Evolutionary conservation across 305 asterid genomes (phyloP).

Genomic region (Coffea humblotiana): DNA sequence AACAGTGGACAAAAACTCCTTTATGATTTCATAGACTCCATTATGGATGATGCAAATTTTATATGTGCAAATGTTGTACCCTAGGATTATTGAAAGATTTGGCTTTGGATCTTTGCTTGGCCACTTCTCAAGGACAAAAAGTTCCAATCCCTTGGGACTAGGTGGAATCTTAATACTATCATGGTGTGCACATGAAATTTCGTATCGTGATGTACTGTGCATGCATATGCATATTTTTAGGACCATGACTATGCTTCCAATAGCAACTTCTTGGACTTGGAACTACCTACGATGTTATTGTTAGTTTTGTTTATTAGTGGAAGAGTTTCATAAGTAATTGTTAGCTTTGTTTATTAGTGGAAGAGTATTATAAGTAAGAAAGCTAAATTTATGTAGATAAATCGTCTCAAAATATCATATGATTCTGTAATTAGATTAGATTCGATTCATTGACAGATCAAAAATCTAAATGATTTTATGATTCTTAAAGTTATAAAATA

Average conservation of each 20-base stretch:
- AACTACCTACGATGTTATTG: not conserved
- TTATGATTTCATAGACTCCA: conserved; percentile 14
- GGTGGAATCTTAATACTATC: conserved; percentile 3
- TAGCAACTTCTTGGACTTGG: not conserved
- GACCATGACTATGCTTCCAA: not conserved
- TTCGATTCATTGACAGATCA: no score
- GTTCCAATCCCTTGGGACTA: conserved; percentile 2
- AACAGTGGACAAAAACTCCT: conserved; percentile 3
- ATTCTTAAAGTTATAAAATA: no score
- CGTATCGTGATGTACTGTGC: not conserved
- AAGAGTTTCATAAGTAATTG: no score
- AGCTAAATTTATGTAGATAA: no score
- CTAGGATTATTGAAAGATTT: conserved; percentile 8
- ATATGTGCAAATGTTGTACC: not conserved
- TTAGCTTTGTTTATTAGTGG: not conserved
- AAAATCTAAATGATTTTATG: no score
- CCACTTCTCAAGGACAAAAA: conserved; percentile 5
- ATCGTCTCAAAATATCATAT: no score
- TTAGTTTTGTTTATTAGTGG: not conserved
- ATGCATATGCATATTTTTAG: not conserved
- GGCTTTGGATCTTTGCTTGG: not conserved
- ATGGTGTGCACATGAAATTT: conserved; percentile 9
- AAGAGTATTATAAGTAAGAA: no score
- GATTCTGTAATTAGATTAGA: no score
- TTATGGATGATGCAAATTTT: conserved; percentile 7